These are phyloP conservation scores for Fusarium udum DNA, from an alignment of 2,329 filamentous ascomycete species.

Conservation along the genomic window DNA sequence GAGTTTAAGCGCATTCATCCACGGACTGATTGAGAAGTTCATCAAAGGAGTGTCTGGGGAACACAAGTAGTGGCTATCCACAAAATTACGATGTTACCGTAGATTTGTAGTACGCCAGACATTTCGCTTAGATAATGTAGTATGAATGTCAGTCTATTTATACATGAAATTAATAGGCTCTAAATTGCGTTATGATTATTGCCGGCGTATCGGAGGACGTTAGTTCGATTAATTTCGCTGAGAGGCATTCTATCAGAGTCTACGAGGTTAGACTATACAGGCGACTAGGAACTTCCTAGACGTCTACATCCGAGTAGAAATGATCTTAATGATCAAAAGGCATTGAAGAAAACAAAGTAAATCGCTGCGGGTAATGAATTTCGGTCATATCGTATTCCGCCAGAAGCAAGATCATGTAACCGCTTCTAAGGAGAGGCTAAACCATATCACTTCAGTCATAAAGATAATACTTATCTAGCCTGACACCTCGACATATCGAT, in stretches of 20 bases:
- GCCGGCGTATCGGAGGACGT: not conserved
- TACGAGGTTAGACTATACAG: not conserved
- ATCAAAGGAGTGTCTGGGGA: not conserved
- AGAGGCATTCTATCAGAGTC: not conserved
- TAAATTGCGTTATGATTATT: not conserved
- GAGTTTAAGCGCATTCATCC: no score
- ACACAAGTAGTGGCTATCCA: not conserved
- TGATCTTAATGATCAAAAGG: fast-evolving
- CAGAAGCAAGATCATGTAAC: not conserved
- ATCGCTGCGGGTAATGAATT: fast-evolving
- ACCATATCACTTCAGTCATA: no score
- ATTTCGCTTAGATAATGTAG: not conserved
- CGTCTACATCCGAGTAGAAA: not conserved
- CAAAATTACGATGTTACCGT: not conserved
- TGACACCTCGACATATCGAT: fast-evolving
- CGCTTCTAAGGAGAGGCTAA: not conserved
- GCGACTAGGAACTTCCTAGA: not conserved
- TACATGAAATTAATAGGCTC: not conserved
- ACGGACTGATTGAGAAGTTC: not conserved
- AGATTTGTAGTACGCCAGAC: not conserved
- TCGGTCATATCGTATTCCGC: not conserved
- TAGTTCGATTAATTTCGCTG: not conserved
- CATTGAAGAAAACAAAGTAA: not conserved
- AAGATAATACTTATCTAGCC: no score
- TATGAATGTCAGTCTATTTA: not conserved